Conservation (phyloP, 768 basidiomycete genomes). For the Amanita molliuscula region DNA sequence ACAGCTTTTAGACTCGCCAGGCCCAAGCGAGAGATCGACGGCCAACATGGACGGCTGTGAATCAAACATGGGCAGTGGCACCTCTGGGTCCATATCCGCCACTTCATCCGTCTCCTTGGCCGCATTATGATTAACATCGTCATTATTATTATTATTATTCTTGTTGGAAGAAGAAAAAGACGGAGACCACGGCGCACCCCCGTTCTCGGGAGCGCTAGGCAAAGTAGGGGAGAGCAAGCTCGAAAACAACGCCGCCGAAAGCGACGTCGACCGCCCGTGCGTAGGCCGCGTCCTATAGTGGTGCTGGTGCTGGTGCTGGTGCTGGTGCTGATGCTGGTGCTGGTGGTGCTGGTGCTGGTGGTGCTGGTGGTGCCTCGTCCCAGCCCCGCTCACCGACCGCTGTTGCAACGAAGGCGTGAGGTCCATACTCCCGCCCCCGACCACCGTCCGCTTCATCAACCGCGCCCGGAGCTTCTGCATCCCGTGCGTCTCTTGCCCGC, state of each 20-base stretch:
- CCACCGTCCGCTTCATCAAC: constrained; percentile 35
- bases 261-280: constrained; percentile 41
- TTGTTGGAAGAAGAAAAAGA: too few species aligned
- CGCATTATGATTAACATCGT: too few species aligned
- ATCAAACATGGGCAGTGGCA: constrained; percentile 76
- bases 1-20: constrained; percentile 86
- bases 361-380: background rate
- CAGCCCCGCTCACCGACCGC: background rate
- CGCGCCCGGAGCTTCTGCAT: constrained; percentile 38
- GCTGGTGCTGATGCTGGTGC: too few species aligned
- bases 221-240: constrained; percentile 32
- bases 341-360: background rate
- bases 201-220: constrained; percentile 1
- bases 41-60: constrained; percentile 82
- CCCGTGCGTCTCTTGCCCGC: constrained; percentile 23
- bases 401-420: constrained; percentile 40
- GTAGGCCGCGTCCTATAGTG: constrained; percentile 21
- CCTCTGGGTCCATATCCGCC: constrained; percentile 38
- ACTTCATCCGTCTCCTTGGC: too few species aligned
- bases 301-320: too few species aligned
- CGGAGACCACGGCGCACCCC: too few species aligned
- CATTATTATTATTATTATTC: too few species aligned
- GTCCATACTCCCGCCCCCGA: constrained; percentile 77
- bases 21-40: constrained; percentile 70
- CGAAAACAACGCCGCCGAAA: constrained; percentile 39